phyloP scores from a whole-genome alignment of 768 basidiomycete species.

The Phylloporus arenicola region DNA sequence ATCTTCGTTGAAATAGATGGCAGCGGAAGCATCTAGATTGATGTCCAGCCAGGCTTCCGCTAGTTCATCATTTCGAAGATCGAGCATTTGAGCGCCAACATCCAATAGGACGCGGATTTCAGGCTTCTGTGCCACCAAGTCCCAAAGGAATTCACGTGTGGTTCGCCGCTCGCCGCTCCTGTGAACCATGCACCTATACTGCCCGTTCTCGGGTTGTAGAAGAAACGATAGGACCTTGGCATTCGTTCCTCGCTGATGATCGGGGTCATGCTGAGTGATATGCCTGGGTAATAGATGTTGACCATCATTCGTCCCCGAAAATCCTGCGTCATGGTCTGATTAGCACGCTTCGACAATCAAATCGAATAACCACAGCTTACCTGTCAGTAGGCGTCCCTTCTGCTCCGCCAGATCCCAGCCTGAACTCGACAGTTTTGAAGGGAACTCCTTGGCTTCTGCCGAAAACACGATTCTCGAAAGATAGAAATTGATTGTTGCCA shows the following conservation, averaged over 20 bases:
- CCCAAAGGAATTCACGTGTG: slow-evolving; percentile 23
- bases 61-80: slow-evolving; percentile 37
- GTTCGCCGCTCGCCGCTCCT: slow-evolving; percentile 2
- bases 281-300: slow-evolving; percentile 32
- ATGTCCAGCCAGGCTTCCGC: slow-evolving; percentile 35
- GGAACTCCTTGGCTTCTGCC: slow-evolving; percentile 16
- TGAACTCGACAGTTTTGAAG: slow-evolving; percentile 13
- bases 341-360: slow-evolving; percentile 1
- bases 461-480: not conserved
- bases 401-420: slow-evolving; percentile 6
- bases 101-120: slow-evolving; percentile 42
- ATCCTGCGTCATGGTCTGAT: slow-evolving; percentile 17
- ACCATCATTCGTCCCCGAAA: slow-evolving; percentile 35
- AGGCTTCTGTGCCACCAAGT: slow-evolving; percentile 29
- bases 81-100: slow-evolving; percentile 51
- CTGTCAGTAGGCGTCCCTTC: not conserved
- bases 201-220: slow-evolving; percentile 18
- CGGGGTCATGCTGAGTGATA: slow-evolving; percentile 20
- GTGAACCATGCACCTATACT: slow-evolving; percentile 3
- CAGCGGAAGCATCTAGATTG: slow-evolving; percentile 11
- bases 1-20: slow-evolving; percentile 19
- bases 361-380: not conserved
- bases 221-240: slow-evolving; percentile 14
- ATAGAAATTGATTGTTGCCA: not conserved
- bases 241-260: slow-evolving; percentile 12